Conservation (phyloP, 2,329 filamentous ascomycete species). For the Grosmannia clavigera region DNA sequence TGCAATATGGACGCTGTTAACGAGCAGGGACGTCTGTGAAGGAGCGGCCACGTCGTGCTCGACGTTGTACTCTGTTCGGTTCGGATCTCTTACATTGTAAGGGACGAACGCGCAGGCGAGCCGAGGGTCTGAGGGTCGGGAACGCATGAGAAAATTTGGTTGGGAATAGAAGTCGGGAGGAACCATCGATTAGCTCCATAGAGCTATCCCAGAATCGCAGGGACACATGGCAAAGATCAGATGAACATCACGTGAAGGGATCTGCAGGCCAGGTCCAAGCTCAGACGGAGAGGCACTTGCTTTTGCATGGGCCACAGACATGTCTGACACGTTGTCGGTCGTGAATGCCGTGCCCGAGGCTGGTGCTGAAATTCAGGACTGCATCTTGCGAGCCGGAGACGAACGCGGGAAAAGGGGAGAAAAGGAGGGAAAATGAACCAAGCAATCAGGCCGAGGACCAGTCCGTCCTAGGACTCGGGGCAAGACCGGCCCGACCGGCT, state of each 20-base stretch:
- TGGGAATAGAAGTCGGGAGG: not conserved
- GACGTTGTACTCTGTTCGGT: too few species aligned
- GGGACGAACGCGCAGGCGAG: too few species aligned
- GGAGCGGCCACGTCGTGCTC: not conserved
- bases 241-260: conserved; percentile 7
- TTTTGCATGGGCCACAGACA: not conserved
- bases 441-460: too few species aligned
- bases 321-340: not conserved
- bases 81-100: too few species aligned
- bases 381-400: not conserved
- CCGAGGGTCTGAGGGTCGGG: too few species aligned
- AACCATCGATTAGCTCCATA: not conserved
- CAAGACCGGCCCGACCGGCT: too few species aligned
- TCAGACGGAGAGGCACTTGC: not conserved
- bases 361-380: not conserved
- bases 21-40: not conserved
- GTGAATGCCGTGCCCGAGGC: not conserved
- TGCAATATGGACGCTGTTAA: not conserved
- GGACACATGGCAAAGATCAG: conserved; percentile 3
- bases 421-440: not conserved
- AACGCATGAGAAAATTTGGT: not conserved
- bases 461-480: too few species aligned
- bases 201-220: not conserved
- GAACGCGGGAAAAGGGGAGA: not conserved
- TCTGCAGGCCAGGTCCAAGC: not conserved